Conservation (phyloP, 139 green algal species). For the Ulvella scutata region DNA sequence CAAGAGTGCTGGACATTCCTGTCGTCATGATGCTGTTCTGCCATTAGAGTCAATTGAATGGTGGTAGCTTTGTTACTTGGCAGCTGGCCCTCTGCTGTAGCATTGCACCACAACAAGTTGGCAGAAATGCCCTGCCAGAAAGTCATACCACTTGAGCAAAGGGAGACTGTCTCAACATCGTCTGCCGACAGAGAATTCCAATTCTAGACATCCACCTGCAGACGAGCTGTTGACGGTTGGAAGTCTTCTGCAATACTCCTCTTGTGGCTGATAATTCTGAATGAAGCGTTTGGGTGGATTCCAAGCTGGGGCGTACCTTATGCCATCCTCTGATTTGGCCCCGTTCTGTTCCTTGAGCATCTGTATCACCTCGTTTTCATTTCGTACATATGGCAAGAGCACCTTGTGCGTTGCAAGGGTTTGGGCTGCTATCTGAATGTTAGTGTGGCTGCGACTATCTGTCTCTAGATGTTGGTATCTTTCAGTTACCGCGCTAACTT, state of each 20-base stretch:
- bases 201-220: neutral
- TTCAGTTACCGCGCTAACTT: neutral
- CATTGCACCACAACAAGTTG: too few species aligned
- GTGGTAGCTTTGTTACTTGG: too few species aligned
- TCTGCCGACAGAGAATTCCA: neutral
- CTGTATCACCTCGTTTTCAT: neutral
- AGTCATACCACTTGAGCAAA: neutral
- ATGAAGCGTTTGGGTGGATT: too few species aligned
- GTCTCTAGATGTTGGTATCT: neutral
- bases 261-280: too few species aligned
- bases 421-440: neutral
- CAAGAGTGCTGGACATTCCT: too few species aligned
- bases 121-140: too few species aligned
- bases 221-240: too few species aligned
- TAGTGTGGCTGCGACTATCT: neutral
- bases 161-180: neutral
- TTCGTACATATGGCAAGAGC: neutral
- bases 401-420: neutral
- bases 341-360: neutral
- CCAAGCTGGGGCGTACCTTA: neutral
- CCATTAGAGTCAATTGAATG: too few species aligned
- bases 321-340: neutral
- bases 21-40: too few species aligned
- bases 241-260: too few species aligned
- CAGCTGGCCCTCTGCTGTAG: too few species aligned